Conservation (phyloP, 176 grass and related monocot genomes). For the Paspalum notatum region DNA sequence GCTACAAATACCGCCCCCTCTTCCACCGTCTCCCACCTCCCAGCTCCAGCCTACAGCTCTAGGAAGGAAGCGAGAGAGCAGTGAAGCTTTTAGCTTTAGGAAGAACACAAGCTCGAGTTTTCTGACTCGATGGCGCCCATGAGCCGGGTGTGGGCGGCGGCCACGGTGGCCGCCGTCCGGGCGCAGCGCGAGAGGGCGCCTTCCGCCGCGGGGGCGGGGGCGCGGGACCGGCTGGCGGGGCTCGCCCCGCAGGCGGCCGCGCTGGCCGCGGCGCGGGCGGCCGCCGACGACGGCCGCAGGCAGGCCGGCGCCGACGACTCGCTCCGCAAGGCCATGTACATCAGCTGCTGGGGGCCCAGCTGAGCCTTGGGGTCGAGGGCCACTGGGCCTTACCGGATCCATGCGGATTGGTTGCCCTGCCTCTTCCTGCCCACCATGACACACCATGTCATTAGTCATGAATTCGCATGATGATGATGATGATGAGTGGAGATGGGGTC, state of each 20-base stretch:
- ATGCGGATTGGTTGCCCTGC: too few species aligned
- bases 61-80: background rate
- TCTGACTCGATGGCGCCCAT: background rate
- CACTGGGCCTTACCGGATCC: too few species aligned
- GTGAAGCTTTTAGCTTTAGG: background rate
- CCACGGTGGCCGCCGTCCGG: conserved; percentile 53
- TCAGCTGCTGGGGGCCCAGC: conserved; percentile 88
- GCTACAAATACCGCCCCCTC: conserved; percentile 46
- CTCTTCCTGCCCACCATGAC: too few species aligned
- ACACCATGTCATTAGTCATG: too few species aligned
- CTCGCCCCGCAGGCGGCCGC: conserved; percentile 35
- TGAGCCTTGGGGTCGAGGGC: background rate
- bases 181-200: conserved; percentile 51
- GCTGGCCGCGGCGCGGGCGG: conserved; percentile 48
- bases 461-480: too few species aligned
- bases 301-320: conserved; percentile 66
- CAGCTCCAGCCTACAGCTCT: background rate
- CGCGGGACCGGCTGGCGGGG: conserved; percentile 39
- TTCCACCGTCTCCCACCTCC: background rate
- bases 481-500: too few species aligned
- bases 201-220: conserved; percentile 5
- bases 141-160: conserved; percentile 52
- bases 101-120: background rate
- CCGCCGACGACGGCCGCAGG: conserved; percentile 43
- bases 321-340: conserved; percentile 69